Percentiles rank a stretch among this genome's conserved stretches.
These are phyloP conservation scores for Macrocybe gigantea DNA, from an alignment of 768 basidiomycete species.

Conservation along the genomic window DNA sequence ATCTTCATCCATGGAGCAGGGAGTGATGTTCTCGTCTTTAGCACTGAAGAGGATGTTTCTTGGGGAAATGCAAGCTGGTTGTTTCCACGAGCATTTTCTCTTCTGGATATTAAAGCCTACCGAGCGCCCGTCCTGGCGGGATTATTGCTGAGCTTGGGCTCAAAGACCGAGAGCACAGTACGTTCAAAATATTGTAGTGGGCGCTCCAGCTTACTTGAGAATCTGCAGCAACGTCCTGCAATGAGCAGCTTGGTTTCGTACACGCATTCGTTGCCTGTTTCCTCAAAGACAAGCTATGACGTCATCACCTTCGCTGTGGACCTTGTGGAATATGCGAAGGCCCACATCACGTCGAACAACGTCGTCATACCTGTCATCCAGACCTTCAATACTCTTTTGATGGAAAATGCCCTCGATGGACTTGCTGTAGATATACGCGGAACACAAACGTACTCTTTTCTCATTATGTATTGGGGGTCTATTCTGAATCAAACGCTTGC, in stretches of 20 bases:
- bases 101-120: slow-evolving; percentile 60
- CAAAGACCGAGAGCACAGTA: slow-evolving; percentile 83
- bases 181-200: slow-evolving; percentile 19
- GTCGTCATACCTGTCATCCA: slow-evolving; percentile 81
- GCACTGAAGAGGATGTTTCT: slow-evolving; percentile 23
- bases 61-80: slow-evolving; percentile 77
- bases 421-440: slow-evolving; percentile 44
- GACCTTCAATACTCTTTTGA: slow-evolving; percentile 67
- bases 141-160: slow-evolving; percentile 73
- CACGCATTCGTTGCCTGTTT: slow-evolving; percentile 44
- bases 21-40: slow-evolving; percentile 2
- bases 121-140: slow-evolving; percentile 60
- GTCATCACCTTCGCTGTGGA: slow-evolving; percentile 50
- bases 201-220: slow-evolving; percentile 2
- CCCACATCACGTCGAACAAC: slow-evolving; percentile 55
- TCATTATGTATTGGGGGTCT: neutral
- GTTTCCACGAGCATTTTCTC: slow-evolving; percentile 64
- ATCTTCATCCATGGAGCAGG: neutral
- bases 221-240: slow-evolving; percentile 60
- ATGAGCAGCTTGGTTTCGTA: slow-evolving; percentile 57
- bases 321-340: slow-evolving; percentile 47
- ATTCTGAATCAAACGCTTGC: slow-evolving; percentile 6
- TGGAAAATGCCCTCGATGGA: slow-evolving; percentile 52
- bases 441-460: slow-evolving; percentile 42
- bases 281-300: slow-evolving; percentile 31